Evolutionary conservation across 805 yeast species (phyloP), one percentile per base, ranked within the genome.

Genomic region (Cyberlindnera veronae): DNA sequence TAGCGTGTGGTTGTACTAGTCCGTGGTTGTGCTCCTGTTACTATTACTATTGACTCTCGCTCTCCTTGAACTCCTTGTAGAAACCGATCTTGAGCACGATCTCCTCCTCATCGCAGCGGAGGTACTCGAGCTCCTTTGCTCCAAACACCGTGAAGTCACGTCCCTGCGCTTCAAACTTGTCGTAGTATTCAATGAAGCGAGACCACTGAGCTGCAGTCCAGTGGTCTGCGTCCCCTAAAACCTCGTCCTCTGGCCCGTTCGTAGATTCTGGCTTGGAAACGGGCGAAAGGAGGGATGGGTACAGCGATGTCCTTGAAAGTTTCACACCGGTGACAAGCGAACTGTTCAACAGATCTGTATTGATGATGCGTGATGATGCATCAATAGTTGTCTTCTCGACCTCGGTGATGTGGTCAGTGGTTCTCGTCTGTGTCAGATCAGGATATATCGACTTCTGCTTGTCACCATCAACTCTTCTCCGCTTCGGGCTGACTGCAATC

Each of bases 91-190:
- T 53, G 11, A 46, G 23, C 29, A 49, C 26, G 2, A 55, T 44
- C 28, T 54, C 58, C 6, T 44, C 30, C 13, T 39, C 31, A 42
- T 55, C 58, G 38, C 58, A 53, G 6, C 29, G 34, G 10, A 55
- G 26, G 20, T 32, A 48, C 10, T 34, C 23, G 33, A 54, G 29
- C 13, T 36, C 26, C 1, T 34, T 36, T 9, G 39, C 23, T 2
- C 38, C 47, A 41, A 55, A 55, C 2, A 47, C 40, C 2, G 16
- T 11, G 15, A 41, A 35, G 32, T 54, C 53, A 3, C 43, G 38
- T 6, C 24, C 30, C 1, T 18, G 21, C 2, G 16, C 6, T 15
- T 38, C 34, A 33, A 41, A 52, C 23, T 27, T 19, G 6, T 42
- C 36, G 33, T 29, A 49, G 6, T 26, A 21, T 7, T 34, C 37